Evolutionary conservation across 192 early-diverging fungal species (phyloP).

Genomic region (Rhizophagus clarus): DNA sequence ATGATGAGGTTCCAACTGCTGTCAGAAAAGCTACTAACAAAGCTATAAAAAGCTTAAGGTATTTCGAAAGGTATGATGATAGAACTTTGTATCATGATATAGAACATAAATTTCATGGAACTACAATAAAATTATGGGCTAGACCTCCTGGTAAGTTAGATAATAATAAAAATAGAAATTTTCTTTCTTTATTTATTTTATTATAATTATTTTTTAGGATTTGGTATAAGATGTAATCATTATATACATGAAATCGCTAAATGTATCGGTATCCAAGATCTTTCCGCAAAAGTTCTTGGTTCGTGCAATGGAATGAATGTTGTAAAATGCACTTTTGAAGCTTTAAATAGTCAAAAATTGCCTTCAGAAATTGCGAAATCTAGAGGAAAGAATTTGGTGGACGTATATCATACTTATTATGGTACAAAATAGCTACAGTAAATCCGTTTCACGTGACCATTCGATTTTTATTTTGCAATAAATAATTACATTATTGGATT

Average conservation of each 20-base stretch:
- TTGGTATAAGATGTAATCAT: slow-evolving; percentile 91
- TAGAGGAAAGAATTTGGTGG: slow-evolving; percentile 84
- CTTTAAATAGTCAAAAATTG: slow-evolving; percentile 73
- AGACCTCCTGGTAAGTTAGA: slow-evolving; percentile 76
- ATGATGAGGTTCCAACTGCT: slow-evolving; percentile 74
- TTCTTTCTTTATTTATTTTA: slow-evolving; percentile 16
- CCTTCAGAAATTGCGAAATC: slow-evolving; percentile 86
- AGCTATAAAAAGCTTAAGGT: slow-evolving; percentile 87
- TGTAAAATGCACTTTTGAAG: slow-evolving; percentile 94
- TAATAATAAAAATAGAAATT: neutral
- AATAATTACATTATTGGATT: too few relatives aligned
- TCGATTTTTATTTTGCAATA: too few relatives aligned
- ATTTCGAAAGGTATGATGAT: slow-evolving; percentile 88
- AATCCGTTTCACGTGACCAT: too few relatives aligned
- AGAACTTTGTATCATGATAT: slow-evolving; percentile 91
- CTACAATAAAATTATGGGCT: slow-evolving; percentile 74
- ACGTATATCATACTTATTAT: slow-evolving; percentile 90
- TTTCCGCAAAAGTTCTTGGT: slow-evolving; percentile 87
- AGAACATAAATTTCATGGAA: slow-evolving; percentile 87
- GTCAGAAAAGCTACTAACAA: slow-evolving; percentile 84
- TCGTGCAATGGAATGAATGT: slow-evolving; percentile 98
- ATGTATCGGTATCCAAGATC: slow-evolving; percentile 90
- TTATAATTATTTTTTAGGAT: slow-evolving; percentile 64
- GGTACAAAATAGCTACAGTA: slow-evolving; percentile 40
- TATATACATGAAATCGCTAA: slow-evolving; percentile 94